These are phyloP conservation scores for Trametes cingulata DNA, from an alignment of 768 basidiomycete species.

Conservation along the genomic window DNA sequence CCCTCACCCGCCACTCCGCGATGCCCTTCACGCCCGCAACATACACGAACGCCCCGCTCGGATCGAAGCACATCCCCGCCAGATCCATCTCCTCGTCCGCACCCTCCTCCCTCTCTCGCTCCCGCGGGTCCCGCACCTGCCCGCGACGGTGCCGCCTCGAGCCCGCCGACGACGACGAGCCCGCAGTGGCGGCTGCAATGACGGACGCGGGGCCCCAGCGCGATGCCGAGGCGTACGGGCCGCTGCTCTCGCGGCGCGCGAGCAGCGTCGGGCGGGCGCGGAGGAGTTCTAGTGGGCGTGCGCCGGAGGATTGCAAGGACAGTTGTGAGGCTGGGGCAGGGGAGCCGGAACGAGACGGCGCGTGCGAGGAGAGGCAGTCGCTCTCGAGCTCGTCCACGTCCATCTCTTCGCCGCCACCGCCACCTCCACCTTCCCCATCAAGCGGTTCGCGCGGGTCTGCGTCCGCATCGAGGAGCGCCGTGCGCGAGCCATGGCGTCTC, in stretches of 20 bases:
- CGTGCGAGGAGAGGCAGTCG: constrained; percentile 55
- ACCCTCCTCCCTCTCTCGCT: background rate
- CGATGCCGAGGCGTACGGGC: constrained; percentile 22
- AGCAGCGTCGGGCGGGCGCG: constrained; percentile 26
- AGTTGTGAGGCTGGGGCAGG: constrained; percentile 26
- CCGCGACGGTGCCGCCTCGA: constrained; percentile 11
- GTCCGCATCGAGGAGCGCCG: constrained; percentile 5
- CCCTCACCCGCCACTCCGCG: constrained; percentile 76
- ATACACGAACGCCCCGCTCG: constrained; percentile 65
- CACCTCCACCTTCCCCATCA: constrained; percentile 24
- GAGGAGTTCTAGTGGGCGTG: constrained; percentile 23
- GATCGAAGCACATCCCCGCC: constrained; percentile 76
- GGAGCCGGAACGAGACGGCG: constrained; percentile 49
- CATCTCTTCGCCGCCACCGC: constrained; percentile 39
- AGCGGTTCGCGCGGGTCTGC: constrained; percentile 18
- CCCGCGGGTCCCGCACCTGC: background rate
- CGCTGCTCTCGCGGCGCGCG: constrained; percentile 27
- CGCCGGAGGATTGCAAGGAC: constrained; percentile 13
- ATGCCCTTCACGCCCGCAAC: constrained; percentile 65
- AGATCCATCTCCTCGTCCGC: constrained; percentile 50
- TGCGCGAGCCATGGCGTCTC: constrained; percentile 39
- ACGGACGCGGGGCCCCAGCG: constrained; percentile 14
- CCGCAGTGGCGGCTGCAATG: constrained; percentile 1
- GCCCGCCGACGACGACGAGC: background rate
- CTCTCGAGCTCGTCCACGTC: constrained; percentile 48